Conservation (phyloP, 352 stramenopile genomes). For the Achlya hypogyna region DNA sequence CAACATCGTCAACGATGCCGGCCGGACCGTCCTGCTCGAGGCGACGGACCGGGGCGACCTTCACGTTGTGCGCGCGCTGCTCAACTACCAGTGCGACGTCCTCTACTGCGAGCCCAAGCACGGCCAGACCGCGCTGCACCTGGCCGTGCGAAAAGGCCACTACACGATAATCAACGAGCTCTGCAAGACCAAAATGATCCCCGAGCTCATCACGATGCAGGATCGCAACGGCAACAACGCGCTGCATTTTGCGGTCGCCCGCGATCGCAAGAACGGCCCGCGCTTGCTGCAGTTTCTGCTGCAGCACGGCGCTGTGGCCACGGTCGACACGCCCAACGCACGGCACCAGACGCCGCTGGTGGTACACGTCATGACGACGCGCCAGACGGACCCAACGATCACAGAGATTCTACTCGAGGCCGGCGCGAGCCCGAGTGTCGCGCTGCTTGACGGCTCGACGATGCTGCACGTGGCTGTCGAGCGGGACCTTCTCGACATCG, state of each 20-base stretch:
- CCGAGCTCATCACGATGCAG: conserved; percentile 54
- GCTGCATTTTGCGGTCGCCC: conserved; percentile 73
- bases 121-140: conserved; percentile 70
- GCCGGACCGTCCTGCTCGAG: conserved; percentile 69
- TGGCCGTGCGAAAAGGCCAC: conserved; percentile 74
- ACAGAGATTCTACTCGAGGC: conserved; percentile 58
- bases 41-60: conserved; percentile 61
- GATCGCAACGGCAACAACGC: conserved; percentile 81
- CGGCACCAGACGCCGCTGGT: conserved; percentile 68
- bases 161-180: conserved; percentile 81
- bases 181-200: conserved; percentile 61
- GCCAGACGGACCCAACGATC: conserved; percentile 72
- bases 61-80: conserved; percentile 64
- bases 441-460: conserved; percentile 69
- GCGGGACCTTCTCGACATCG: conserved; percentile 72
- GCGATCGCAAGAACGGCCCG: conserved; percentile 73
- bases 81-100: conserved; percentile 79
- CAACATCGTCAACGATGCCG: conserved; percentile 77
- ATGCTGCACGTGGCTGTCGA: conserved; percentile 76
- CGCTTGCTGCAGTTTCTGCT: conserved; percentile 77
- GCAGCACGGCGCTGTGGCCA: conserved; percentile 45
- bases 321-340: conserved; percentile 79
- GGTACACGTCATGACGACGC: conserved; percentile 79
- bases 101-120: conserved; percentile 81
- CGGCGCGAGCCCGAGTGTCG: conserved; percentile 58